Percentiles rank a stretch among this genome's conserved stretches.
These are phyloP conservation scores for Calonectria ilicicola DNA, from an alignment of 2,329 filamentous ascomycete genomes.

Conservation along the genomic window DNA sequence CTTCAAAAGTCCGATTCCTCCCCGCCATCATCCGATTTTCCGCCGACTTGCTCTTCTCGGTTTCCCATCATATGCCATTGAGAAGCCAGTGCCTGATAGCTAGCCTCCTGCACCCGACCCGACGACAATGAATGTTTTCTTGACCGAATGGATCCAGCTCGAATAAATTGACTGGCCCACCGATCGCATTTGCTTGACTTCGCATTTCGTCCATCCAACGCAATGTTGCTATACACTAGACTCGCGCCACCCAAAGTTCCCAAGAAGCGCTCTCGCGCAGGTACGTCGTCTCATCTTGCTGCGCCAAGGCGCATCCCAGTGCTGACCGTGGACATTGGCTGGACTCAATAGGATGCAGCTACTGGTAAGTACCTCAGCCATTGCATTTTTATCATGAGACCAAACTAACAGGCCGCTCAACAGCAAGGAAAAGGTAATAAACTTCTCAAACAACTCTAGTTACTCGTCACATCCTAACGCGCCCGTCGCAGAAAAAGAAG, in stretches of 20 bases:
- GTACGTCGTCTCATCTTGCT: conserved; percentile 18
- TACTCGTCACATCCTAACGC: neutral
- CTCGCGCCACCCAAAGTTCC: conserved; percentile 66
- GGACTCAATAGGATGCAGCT: conserved; percentile 58
- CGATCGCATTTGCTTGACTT: conserved; percentile 39
- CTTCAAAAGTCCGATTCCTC: neutral
- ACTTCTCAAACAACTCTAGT: neutral
- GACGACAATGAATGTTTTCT: conserved; percentile 28
- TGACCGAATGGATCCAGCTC: conserved; percentile 29
- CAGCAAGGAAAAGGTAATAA: conserved; percentile 24
- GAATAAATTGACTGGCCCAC: conserved; percentile 33
- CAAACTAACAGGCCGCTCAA: conserved; percentile 24
- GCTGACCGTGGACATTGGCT: conserved; percentile 45
- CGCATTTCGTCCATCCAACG: conserved; percentile 12
- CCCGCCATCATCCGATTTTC: conserved; percentile 26
- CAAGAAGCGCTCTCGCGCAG: conserved; percentile 66
- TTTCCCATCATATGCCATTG: conserved; percentile 9
- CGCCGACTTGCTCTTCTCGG: neutral
- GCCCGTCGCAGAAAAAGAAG: conserved; percentile 63
- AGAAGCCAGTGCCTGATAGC: neutral
- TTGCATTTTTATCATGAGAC: neutral
- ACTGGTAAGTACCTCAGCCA: conserved; percentile 56
- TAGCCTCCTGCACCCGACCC: neutral
- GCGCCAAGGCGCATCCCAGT: conserved; percentile 45
- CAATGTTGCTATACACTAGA: conserved; percentile 70